These are phyloP conservation scores for Aspergillus haitiensis DNA, from an alignment of 495 filamentous ascomycete species.

Conservation along the genomic window DNA sequence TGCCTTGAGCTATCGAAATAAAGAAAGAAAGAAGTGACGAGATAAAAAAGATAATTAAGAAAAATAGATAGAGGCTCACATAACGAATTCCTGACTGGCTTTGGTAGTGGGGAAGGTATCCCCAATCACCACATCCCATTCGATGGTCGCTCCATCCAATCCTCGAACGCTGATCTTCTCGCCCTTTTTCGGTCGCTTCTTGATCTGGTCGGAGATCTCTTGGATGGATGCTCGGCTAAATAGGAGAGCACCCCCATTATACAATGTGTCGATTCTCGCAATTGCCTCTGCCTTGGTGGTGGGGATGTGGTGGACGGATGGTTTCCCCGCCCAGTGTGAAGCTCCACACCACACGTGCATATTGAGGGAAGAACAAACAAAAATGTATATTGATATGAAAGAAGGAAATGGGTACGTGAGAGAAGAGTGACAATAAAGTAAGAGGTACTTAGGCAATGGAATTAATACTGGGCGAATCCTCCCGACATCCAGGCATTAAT, in stretches of 20 bases:
- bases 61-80: not conserved
- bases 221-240: not conserved
- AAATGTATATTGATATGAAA: not conserved
- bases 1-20: too few relatives aligned
- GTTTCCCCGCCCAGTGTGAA: conserved; percentile 2
- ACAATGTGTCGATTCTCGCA: not conserved
- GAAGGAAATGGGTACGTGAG: not conserved
- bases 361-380: not conserved
- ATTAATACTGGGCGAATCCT: not conserved
- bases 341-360: not conserved
- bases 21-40: too few relatives aligned
- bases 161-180: conserved; percentile 2
- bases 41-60: not conserved
- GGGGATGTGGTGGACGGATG: not conserved
- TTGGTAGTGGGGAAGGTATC: not conserved
- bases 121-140: conserved; percentile 4
- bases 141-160: conserved; percentile 6
- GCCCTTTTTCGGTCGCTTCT: not conserved
- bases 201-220: conserved; percentile 1
- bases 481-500: too few relatives aligned
- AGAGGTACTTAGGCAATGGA: not conserved
- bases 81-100: not conserved
- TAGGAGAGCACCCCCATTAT: not conserved
- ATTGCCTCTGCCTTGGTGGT: not conserved
- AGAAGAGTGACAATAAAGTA: not conserved